These are phyloP conservation scores for Echites panduratus DNA, from an alignment of 257 asterid genomes.

Conservation along the genomic window DNA sequence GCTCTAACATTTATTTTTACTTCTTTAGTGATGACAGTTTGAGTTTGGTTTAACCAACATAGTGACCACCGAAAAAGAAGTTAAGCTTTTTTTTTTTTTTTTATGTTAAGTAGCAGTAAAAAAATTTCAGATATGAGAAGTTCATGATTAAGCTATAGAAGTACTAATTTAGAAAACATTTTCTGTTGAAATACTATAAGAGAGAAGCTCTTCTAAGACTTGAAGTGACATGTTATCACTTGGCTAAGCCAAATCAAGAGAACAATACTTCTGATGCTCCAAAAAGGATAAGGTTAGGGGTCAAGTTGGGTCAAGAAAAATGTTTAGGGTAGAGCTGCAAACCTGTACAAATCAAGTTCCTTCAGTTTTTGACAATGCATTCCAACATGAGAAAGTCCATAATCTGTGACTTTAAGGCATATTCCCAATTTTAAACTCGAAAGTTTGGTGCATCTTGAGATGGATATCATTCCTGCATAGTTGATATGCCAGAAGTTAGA, in stretches of 20 bases:
- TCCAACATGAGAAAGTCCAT: slow-evolving; percentile 24
- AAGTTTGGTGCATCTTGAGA: slow-evolving; percentile 27
- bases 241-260: neutral
- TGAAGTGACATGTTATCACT: neutral
- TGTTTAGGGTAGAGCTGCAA: neutral
- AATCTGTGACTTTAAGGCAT: slow-evolving; percentile 31
- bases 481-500: neutral
- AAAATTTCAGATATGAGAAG: too few species aligned
- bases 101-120: neutral
- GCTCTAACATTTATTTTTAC: neutral
- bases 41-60: too few species aligned
- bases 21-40: neutral
- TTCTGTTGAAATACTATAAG: neutral
- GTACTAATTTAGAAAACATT: too few species aligned
- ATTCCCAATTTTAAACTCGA: slow-evolving; percentile 27
- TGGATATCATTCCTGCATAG: slow-evolving; percentile 21
- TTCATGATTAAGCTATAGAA: too few species aligned
- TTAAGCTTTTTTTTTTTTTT: too few species aligned
- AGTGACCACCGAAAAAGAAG: too few species aligned
- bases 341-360: slow-evolving; percentile 41
- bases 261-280: neutral
- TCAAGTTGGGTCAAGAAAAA: too few species aligned
- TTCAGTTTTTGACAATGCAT: slow-evolving; percentile 21
- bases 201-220: neutral
- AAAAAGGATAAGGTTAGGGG: neutral